phyloP scores from a whole-genome alignment of 2,329 filamentous ascomycete species.

The Beauveria sp. region DNA sequence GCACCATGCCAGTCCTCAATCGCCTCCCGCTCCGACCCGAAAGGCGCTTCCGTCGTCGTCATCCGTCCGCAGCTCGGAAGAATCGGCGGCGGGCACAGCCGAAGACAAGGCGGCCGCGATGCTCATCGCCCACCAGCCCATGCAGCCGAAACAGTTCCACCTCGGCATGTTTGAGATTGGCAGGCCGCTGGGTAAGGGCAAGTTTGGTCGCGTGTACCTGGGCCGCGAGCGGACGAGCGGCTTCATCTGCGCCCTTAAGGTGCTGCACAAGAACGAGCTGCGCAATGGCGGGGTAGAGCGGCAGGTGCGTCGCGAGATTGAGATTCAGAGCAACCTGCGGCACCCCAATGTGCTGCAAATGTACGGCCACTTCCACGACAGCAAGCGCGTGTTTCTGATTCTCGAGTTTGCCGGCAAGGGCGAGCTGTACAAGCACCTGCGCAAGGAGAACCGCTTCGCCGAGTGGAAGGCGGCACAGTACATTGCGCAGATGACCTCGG shows the following conservation, averaged over 20 bases:
- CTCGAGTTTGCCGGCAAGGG: constrained; percentile 81
- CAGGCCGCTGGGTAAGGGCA: constrained; percentile 77
- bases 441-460: constrained; percentile 70
- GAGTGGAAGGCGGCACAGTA: constrained; percentile 85
- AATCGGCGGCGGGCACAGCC: constrained; percentile 28
- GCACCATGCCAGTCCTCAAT: constrained; percentile 42
- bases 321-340: constrained; percentile 80
- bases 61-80: constrained; percentile 37
- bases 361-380: constrained; percentile 84
- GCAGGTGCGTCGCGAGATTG: constrained; percentile 80
- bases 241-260: constrained; percentile 82
- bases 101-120: constrained; percentile 41
- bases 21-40: constrained; percentile 24
- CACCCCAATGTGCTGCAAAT: constrained; percentile 80
- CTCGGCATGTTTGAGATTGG: constrained; percentile 93
- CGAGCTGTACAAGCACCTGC: constrained; percentile 81
- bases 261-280: constrained; percentile 76
- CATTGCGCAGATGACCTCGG: constrained; percentile 84
- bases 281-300: constrained; percentile 74
- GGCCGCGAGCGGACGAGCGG: constrained; percentile 70
- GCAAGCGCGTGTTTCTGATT: constrained; percentile 79
- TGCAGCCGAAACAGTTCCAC: constrained; percentile 61
- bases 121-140: constrained; percentile 49
- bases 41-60: constrained; percentile 14
- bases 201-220: constrained; percentile 81